Conservation (phyloP, 23 red algal genomes). For the Gracilaria caudata region DNA sequence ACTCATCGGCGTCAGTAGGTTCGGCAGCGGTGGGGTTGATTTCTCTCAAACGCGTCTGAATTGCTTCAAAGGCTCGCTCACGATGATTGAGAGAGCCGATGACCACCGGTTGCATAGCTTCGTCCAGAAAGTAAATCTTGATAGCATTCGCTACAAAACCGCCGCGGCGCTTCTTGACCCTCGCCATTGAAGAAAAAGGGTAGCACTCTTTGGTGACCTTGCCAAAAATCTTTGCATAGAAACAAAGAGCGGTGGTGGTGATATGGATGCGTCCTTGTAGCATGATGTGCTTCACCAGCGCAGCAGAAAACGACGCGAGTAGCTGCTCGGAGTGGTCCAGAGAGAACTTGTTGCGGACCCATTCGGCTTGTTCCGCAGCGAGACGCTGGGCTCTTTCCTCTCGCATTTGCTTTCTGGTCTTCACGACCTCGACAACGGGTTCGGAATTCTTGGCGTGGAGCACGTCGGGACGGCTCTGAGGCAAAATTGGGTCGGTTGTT, state of each 20-base stretch:
- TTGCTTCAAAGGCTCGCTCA: conserved; percentile 48
- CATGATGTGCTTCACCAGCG: conserved; percentile 52
- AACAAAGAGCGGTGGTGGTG: conserved; percentile 50
- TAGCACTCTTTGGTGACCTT: conserved; percentile 63
- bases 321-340: conserved; percentile 31
- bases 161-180: conserved; percentile 57
- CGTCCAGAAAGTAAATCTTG: conserved; percentile 52
- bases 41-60: conserved; percentile 27
- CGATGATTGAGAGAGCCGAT: conserved; percentile 73
- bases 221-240: conserved; percentile 76
- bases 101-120: conserved; percentile 38
- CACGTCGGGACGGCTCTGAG: background rate
- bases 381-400: conserved; percentile 39
- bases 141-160: conserved; percentile 77
- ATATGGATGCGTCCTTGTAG: conserved; percentile 71
- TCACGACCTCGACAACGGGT: background rate
- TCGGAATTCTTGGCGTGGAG: background rate
- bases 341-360: conserved; percentile 44
- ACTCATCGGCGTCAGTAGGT: conserved; percentile 39
- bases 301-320: conserved; percentile 61
- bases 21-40: conserved; percentile 47
- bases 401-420: conserved; percentile 34
- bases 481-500: conserved; percentile 5
- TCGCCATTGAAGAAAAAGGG: conserved; percentile 36
- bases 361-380: conserved; percentile 54